Evolutionary conservation across 176 grass and related monocot genomes (phyloP).

Genomic region (Ensete glaucum): DNA sequence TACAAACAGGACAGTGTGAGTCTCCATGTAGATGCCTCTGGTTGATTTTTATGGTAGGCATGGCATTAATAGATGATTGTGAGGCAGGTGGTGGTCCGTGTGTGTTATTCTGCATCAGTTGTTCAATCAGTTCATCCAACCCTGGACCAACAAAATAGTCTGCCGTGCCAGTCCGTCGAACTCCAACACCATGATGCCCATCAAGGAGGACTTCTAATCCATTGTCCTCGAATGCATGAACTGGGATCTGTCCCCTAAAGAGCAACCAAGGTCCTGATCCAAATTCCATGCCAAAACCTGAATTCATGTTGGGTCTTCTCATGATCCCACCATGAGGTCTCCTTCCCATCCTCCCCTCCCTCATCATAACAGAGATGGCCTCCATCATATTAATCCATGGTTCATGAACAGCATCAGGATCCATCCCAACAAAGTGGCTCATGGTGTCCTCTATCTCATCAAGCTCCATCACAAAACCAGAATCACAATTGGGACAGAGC

Average conservation of each 20-base stretch:
- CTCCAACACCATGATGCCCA: constrained; percentile 5
- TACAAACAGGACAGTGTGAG: constrained; percentile 69
- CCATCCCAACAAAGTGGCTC: neutral
- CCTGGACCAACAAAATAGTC: constrained; percentile 16
- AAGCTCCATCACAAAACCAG: constrained; percentile 10
- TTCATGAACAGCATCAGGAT: neutral
- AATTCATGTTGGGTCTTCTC: neutral
- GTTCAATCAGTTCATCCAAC: constrained; percentile 7
- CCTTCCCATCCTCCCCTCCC: neutral
- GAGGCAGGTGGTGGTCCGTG: constrained; percentile 47
- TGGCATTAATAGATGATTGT: constrained; percentile 51
- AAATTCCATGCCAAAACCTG: constrained; percentile 8
- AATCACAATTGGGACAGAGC: constrained; percentile 3
- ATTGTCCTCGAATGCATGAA: neutral
- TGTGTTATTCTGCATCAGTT: constrained; percentile 18
- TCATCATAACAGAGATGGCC: constrained; percentile 5
- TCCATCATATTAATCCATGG: neutral
- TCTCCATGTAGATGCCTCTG: constrained; percentile 52
- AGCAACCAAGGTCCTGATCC: constrained; percentile 3
- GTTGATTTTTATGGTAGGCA: constrained; percentile 68
- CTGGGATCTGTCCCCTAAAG: constrained; percentile 14
- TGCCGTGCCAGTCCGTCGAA: neutral
- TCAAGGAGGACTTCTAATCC: constrained; percentile 7
- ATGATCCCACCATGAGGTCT: neutral
- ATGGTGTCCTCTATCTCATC: constrained; percentile 1